A percentile compares a stretch with the other conserved stretches of the same genome.
Conservation (phyloP, 1,284 basidiomycete genomes). For the Afroboletus lepidellus region DNA sequence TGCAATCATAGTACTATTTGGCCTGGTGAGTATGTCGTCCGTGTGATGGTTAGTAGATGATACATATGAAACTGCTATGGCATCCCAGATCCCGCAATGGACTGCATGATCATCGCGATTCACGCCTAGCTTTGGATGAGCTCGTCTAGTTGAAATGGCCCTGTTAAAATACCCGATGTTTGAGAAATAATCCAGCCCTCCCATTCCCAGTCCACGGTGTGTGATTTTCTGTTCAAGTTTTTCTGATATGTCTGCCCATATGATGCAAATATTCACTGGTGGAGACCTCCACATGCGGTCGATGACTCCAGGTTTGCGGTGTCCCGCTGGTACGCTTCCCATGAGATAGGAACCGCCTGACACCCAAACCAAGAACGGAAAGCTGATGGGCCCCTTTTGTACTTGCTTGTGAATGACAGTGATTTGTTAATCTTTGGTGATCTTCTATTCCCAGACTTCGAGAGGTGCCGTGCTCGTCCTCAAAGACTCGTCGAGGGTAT, state of each 20-base stretch:
- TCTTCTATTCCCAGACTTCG: background rate
- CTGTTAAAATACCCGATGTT: conserved; percentile 13
- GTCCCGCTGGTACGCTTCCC: conserved; percentile 36
- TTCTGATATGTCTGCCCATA: conserved; percentile 23
- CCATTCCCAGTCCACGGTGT: background rate
- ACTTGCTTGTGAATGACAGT: background rate
- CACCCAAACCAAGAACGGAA: conserved; percentile 42
- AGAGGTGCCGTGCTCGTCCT: background rate
- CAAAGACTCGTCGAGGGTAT: background rate
- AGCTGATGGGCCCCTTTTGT: conserved; percentile 37
- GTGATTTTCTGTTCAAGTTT: background rate
- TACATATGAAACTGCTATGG: background rate
- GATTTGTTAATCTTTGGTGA: background rate
- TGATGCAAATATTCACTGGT: conserved; percentile 33
- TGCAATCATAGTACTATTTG: conserved; percentile 6
- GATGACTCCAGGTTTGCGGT: conserved; percentile 32
- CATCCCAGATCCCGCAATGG: background rate
- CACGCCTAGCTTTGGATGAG: conserved; percentile 11
- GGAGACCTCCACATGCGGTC: conserved; percentile 33
- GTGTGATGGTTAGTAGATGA: background rate
- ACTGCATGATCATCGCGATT: background rate
- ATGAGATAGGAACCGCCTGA: conserved; percentile 35
- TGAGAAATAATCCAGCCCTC: conserved; percentile 6
- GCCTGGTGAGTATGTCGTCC: background rate
- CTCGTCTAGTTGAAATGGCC: conserved; percentile 9